phyloP scores from a whole-genome alignment of 2,329 filamentous ascomycete species.

The Colletotrichum magnum region DNA sequence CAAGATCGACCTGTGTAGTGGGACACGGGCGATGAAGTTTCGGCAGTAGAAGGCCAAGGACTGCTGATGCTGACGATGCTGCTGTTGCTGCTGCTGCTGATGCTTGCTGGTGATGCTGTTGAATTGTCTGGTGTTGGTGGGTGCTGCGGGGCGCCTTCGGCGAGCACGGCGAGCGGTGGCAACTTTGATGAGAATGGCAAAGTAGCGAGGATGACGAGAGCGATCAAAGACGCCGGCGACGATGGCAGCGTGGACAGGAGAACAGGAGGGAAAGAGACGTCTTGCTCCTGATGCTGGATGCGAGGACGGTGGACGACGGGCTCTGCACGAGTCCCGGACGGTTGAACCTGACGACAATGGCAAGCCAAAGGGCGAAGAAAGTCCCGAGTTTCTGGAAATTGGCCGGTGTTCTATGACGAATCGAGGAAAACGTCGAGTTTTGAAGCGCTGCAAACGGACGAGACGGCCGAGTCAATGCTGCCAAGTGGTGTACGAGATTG shows the following conservation, averaged over 20 bases:
- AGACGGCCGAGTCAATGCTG: conserved; percentile 19
- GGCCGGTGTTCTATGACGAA: conserved; percentile 28
- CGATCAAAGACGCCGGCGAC: conserved; percentile 9
- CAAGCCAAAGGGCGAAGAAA: conserved; percentile 25
- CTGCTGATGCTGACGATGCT: too few species aligned
- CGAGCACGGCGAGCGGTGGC: conserved; percentile 27
- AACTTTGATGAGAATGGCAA: conserved; percentile 6
- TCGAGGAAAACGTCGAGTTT: conserved; percentile 29
- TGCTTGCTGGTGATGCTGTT: conserved; percentile 7
- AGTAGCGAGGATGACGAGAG: conserved; percentile 11
- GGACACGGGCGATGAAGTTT: neutral
- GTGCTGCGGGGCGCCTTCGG: conserved; percentile 12
- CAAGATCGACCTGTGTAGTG: neutral
- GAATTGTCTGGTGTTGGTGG: conserved; percentile 7
- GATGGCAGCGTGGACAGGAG: conserved; percentile 25
- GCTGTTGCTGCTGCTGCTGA: too few species aligned
- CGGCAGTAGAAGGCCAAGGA: neutral
- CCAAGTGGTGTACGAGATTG: conserved; percentile 25
- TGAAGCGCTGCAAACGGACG: conserved; percentile 39
- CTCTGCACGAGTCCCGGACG: neutral
- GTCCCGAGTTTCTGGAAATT: conserved; percentile 22
- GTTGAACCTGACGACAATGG: conserved; percentile 34
- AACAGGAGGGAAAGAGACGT: neutral
- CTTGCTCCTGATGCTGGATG: conserved; percentile 4
- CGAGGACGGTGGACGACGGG: conserved; percentile 4